Evolutionary conservation across 768 basidiomycete genomes (phyloP).

Genomic region (Suillus plorans): DNA sequence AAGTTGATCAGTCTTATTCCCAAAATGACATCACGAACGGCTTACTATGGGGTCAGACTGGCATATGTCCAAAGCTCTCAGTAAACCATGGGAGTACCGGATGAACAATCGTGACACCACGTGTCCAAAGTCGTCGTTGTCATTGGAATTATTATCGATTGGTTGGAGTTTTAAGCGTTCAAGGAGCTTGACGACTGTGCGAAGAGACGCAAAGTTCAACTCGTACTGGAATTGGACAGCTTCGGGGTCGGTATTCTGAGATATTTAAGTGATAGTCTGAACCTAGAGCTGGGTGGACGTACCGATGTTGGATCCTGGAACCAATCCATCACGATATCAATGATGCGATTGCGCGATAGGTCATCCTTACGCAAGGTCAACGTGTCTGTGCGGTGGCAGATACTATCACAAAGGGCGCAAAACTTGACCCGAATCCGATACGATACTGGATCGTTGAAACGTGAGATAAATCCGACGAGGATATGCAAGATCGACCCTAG

Average conservation of each 20-base stretch:
- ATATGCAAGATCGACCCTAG: conserved; percentile 58
- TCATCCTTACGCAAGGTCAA: conserved; percentile 68
- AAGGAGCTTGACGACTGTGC: conserved; percentile 71
- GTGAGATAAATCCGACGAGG: conserved; percentile 64
- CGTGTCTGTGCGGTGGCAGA: conserved; percentile 61
- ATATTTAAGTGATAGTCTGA: conserved; percentile 5
- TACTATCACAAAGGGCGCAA: conserved; percentile 67
- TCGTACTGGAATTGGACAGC: conserved; percentile 49
- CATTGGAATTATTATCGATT: conserved; percentile 49
- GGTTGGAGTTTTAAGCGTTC: conserved; percentile 71
- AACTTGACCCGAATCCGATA: conserved; percentile 74
- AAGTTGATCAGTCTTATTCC: conserved; percentile 8
- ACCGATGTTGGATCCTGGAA: conserved; percentile 56
- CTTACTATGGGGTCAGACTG: conserved; percentile 48
- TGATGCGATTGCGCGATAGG: conserved; percentile 62
- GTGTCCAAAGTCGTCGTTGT: conserved; percentile 65
- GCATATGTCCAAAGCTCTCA: conserved; percentile 57
- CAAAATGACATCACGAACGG: background rate
- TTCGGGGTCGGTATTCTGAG: conserved; percentile 39
- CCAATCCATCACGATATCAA: conserved; percentile 83
- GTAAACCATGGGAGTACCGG: conserved; percentile 67
- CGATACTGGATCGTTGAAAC: conserved; percentile 52
- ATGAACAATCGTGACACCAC: conserved; percentile 78
- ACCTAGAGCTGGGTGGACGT: conserved; percentile 21
- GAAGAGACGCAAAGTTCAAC: conserved; percentile 70